A percentile compares a stretch with the other conserved stretches of the same genome.
Conservation (phyloP, 352 stramenopile genomes). For the Phytophthora fragariae region DNA sequence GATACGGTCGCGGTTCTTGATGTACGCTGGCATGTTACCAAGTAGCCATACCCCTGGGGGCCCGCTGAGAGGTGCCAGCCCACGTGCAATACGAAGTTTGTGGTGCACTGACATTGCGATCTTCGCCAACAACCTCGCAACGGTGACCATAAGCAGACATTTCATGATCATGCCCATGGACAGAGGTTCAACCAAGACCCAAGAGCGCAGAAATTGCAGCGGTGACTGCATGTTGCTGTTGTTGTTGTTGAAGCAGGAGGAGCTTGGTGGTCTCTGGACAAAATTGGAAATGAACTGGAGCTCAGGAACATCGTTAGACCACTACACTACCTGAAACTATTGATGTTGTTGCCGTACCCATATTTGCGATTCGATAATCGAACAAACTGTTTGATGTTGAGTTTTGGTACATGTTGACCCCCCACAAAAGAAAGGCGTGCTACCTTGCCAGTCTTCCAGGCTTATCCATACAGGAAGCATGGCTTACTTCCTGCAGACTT, state of each 20-base stretch:
- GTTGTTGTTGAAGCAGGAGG: neutral
- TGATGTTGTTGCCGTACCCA: neutral
- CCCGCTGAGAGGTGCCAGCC: constrained; percentile 50
- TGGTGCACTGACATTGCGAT: constrained; percentile 37
- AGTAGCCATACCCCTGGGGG: constrained; percentile 58
- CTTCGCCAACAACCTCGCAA: constrained; percentile 16
- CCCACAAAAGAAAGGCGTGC: neutral
- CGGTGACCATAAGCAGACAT: constrained; percentile 11
- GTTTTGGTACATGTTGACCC: neutral
- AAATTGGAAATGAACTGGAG: neutral
- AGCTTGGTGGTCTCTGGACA: neutral
- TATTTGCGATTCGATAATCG: neutral
- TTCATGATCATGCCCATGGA: constrained; percentile 4
- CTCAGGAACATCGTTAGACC: neutral
- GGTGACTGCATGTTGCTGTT: neutral
- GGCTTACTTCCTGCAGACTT: neutral
- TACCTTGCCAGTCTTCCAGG: neutral
- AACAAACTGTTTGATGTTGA: neutral
- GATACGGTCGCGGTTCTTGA: constrained; percentile 60
- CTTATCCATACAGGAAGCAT: neutral
- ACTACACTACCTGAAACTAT: neutral
- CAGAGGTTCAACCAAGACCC: neutral
- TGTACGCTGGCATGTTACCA: constrained; percentile 63
- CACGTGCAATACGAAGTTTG: constrained; percentile 62
- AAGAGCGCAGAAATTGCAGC: neutral